These are phyloP conservation scores for Penicillium nucicola DNA, from an alignment of 495 filamentous ascomycete genomes.

Conservation along the genomic window DNA sequence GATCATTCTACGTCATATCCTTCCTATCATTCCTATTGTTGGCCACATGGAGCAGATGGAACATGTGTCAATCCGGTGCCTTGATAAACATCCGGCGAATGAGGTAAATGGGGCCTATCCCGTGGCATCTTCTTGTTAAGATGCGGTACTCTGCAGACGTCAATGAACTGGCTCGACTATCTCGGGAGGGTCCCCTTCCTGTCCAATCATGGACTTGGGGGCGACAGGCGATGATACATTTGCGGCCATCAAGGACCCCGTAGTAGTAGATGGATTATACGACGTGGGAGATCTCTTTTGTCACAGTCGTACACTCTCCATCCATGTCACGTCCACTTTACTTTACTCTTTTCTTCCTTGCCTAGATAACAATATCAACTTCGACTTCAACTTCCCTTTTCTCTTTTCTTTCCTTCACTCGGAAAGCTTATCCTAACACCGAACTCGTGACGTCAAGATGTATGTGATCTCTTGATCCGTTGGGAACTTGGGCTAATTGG, in stretches of 20 bases:
- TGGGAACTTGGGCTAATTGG: conserved; percentile 13
- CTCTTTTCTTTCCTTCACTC: not conserved
- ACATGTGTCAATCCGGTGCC: not conserved
- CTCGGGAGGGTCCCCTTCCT: not conserved
- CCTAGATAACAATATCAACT: not conserved
- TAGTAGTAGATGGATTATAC: conserved; percentile 6
- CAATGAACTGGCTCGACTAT: not conserved
- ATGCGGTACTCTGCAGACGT: not conserved
- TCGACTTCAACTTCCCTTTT: not conserved
- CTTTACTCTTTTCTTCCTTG: not conserved
- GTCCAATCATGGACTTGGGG: conserved; percentile 1
- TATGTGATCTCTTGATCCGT: conserved; percentile 8
- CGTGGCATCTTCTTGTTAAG: not conserved
- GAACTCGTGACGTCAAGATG: conserved; percentile 30
- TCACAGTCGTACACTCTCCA: conserved; percentile 23
- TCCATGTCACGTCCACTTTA: conserved; percentile 8
- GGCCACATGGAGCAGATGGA: conserved; percentile 24
- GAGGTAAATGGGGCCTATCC: not conserved
- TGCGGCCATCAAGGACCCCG: conserved; percentile 3
- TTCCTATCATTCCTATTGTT: conserved; percentile 7
- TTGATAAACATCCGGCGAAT: conserved; percentile 9
- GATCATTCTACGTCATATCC: conserved; percentile 2
- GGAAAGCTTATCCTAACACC: not conserved
- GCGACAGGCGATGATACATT: conserved; percentile 12
- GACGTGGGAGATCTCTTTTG: conserved; percentile 10